phyloP scores from a whole-genome alignment of 176 grass and related monocot genomes.

The Rhipidocladum racemiflorum region DNA sequence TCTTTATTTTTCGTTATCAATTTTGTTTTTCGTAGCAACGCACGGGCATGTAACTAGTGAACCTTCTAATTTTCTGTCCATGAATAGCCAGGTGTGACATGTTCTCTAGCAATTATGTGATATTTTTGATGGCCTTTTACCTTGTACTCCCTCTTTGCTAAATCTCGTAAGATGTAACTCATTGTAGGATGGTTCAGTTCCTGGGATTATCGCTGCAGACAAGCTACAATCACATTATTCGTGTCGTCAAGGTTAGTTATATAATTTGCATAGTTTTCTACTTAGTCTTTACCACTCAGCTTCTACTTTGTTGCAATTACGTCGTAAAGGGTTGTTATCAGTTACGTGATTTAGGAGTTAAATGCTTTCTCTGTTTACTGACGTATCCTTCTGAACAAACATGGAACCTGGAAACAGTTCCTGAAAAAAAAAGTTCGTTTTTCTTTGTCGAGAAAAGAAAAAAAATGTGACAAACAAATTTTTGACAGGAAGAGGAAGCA shows the following conservation, averaged over 20 bases:
- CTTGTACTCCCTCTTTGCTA: not conserved
- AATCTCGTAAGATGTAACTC: not conserved
- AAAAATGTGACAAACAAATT: not conserved
- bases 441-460: not conserved
- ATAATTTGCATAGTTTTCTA: not conserved
- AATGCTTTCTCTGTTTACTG: not conserved
- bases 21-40: too few relatives aligned
- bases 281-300: not conserved
- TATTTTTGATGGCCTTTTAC: not conserved
- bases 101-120: conserved; percentile 18
- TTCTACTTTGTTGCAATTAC: not conserved
- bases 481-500: not conserved
- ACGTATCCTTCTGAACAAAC: not conserved
- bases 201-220: not conserved
- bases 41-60: too few relatives aligned
- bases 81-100: not conserved
- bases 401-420: not conserved
- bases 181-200: conserved; percentile 29
- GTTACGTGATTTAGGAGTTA: not conserved
- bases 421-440: not conserved
- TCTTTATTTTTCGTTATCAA: too few relatives aligned
- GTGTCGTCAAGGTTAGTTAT: conserved; percentile 1
- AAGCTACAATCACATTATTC: conserved; percentile 10
- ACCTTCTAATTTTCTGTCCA: not conserved
- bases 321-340: not conserved